Evolutionary conservation across 495 filamentous ascomycete genomes (phyloP).

Genomic region (Penicillium pancosmium): DNA sequence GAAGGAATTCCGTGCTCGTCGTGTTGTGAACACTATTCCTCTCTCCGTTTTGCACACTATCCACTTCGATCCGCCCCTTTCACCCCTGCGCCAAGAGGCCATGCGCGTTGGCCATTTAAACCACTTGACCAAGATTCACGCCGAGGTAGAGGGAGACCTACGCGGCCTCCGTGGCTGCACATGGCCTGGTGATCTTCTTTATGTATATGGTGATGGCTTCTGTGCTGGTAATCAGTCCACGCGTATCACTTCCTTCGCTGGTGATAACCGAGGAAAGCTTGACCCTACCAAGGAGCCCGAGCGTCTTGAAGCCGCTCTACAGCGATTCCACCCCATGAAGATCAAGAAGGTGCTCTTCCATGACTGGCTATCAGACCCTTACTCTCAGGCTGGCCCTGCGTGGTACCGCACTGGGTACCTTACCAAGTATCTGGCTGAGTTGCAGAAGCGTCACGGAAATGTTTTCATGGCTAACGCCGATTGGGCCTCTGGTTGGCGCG

Average conservation of each 20-base stretch:
- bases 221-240: constrained; percentile 4
- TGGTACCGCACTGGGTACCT: constrained; percentile 24
- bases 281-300: constrained; percentile 6
- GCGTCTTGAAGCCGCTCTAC: constrained; percentile 11
- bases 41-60: constrained; percentile 24
- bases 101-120: constrained; percentile 25
- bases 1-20: constrained; percentile 10
- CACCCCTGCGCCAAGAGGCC: constrained; percentile 19
- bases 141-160: constrained; percentile 16
- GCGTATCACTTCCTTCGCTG: constrained; percentile 3
- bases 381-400: constrained; percentile 26
- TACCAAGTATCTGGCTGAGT: constrained; percentile 22
- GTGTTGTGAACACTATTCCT: constrained; percentile 28
- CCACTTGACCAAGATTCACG: constrained; percentile 28
- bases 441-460: constrained; percentile 27
- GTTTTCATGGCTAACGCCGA: constrained; percentile 34
- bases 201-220: constrained; percentile 8
- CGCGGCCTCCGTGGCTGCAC: constrained; percentile 1
- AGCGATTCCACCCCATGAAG: constrained; percentile 21
- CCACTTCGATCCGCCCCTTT: constrained; percentile 27
- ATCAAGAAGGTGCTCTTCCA: constrained; percentile 27
- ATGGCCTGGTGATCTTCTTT: not conserved
- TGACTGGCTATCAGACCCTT: constrained; percentile 37
- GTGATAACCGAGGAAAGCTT: constrained; percentile 1
- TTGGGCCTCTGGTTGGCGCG: constrained; percentile 37